Base-by-base conservation (phyloP, 108 stramenopile species). In the Cyclotella baltica region DNA sequence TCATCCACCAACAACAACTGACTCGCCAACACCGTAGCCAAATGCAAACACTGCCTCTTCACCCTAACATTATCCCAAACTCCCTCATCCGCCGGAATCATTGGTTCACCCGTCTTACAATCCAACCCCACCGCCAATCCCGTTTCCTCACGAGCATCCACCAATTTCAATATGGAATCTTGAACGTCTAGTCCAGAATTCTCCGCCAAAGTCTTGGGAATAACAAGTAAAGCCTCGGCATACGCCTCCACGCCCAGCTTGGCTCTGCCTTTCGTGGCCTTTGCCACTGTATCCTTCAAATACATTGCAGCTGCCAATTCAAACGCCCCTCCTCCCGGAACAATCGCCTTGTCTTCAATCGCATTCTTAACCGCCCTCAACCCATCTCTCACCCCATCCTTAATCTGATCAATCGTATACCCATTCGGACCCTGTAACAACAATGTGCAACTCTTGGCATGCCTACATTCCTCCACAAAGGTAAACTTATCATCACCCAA, bases 401-500 rank as follows among this genome's bases (percentile, higher is more conserved):
- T 98, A 70, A 98, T 93, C 81, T 98, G 99, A 63, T 88, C 94
- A 80, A 98, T 97, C 35, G 98, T 96, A 83, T 98, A 96, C 40
- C 88, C 88, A 88, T 99, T 99, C 56, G 98, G 98, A 43, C 99
- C 99, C 81, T 98, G 97, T 70, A 99, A 73, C 31, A 99, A 86
- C 52, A 99, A 70, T 30, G 99, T 98, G 87, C 98, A 98, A 29
- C 92, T 92, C 68, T 96, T 87, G 65, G 98, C 91, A 72, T 87
- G 79, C 25, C 84, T 76, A 71, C 98, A 98, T 74, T 98, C 98
- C 85, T 99, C 98, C 25, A 98, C 97, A 75, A 99, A 99, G 38
- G 99, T 99, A 87, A 92, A 99, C 82, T 98, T 99, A 76, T 98
- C 98, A 53, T 99, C 99, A 6, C 98, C 99, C 38, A 98, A 86